Evolutionary conservation across 164 flowering plant species (phyloP).

Genomic region (Tinospora cordifolia): DNA sequence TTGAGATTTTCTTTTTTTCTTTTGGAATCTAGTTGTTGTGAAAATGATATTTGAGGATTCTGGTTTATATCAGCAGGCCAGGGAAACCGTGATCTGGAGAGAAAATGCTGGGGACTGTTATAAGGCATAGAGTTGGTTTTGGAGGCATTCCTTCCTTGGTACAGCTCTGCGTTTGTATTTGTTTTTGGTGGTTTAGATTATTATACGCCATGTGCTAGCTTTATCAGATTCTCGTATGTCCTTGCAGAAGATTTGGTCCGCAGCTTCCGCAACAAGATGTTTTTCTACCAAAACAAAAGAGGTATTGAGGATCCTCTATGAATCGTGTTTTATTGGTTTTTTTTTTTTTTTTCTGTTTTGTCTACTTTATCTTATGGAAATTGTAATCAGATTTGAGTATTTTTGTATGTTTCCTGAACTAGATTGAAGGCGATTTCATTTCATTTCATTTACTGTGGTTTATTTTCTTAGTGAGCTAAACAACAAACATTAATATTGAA

Average conservation of each 20-base stretch:
- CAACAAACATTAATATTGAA: too few species aligned
- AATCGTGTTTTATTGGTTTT: not conserved
- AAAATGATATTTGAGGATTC: not conserved
- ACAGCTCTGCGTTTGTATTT: not conserved
- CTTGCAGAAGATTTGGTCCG: slow-evolving; percentile 11
- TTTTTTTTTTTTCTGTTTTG: not conserved
- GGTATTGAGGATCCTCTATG: slow-evolving; percentile 4
- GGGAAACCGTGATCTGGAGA: not conserved
- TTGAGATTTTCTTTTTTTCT: too few species aligned
- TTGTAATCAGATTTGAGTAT: not conserved
- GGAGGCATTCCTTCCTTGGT: slow-evolving; percentile 17
- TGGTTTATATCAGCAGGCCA: not conserved
- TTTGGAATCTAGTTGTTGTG: not conserved
- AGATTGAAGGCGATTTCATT: too few species aligned
- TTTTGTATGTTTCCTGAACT: too few species aligned
- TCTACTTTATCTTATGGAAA: not conserved
- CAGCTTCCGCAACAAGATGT: slow-evolving; percentile 4
- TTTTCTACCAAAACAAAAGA: slow-evolving; percentile 15
- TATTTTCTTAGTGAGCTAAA: too few species aligned
- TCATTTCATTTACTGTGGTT: too few species aligned
- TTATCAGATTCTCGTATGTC: not conserved
- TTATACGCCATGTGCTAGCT: not conserved
- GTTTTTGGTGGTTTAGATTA: not conserved
- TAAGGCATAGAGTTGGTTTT: slow-evolving; percentile 13
- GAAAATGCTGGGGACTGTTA: slow-evolving; percentile 18